Evolutionary conservation across 2,329 filamentous ascomycete genomes (phyloP).

Genomic region (Apiospora pterosperma): DNA sequence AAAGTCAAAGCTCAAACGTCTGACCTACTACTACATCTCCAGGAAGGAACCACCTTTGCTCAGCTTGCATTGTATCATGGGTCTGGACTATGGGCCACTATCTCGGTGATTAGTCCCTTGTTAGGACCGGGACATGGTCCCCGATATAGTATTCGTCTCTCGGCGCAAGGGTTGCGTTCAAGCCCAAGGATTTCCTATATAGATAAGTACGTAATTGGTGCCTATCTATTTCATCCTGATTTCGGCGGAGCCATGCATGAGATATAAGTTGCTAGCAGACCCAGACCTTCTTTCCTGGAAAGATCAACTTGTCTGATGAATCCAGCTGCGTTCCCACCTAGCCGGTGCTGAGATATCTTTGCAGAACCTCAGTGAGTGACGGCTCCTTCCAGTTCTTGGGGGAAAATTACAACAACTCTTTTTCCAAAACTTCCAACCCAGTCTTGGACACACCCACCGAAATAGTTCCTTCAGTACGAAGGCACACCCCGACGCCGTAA

Average conservation of each 20-base stretch:
- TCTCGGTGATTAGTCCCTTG: neutral
- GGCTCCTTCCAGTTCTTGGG: neutral
- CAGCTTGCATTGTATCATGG: neutral
- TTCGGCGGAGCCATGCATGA: neutral
- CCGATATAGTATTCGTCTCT: neutral
- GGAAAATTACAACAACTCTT: neutral
- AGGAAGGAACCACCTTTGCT: neutral
- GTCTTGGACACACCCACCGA: neutral
- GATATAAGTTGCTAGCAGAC: neutral
- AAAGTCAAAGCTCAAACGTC: neutral
- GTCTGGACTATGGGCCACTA: neutral
- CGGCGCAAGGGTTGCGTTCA: neutral
- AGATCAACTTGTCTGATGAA: neutral
- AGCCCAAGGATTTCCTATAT: neutral
- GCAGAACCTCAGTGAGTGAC: neutral
- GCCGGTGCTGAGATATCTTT: neutral
- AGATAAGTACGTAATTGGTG: neutral
- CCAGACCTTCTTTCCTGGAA: neutral
- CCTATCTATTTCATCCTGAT: neutral
- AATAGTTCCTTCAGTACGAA: neutral
- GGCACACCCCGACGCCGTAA: neutral
- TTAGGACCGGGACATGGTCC: neutral
- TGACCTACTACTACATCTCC: no score
- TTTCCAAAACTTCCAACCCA: neutral
- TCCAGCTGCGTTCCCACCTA: neutral